Base-by-base conservation (phyloP, 345 rosid species). In the Mercurialis annua region DNA sequence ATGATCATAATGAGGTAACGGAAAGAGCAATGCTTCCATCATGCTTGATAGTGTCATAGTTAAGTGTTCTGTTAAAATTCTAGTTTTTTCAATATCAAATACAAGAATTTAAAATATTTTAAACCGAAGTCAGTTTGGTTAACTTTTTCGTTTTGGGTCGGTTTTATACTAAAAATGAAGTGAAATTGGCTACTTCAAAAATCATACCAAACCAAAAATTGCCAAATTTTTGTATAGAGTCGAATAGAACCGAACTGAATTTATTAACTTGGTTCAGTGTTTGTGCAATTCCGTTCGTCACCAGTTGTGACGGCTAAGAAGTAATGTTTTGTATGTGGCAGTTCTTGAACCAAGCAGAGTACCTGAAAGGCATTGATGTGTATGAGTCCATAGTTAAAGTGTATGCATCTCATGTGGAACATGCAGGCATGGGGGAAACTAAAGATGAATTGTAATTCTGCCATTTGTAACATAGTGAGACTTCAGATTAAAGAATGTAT, bases 1-100 rank as follows among this genome's bases (percentile, higher is more conserved):
- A 94, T 64, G 96, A 83, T 78, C 99, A 94, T 71, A 88, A 94
- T 61, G 99, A 94, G 99, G 97, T 85, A 65, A 49, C 49, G 42
- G 29, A 36, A 36, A 21, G 2, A 23, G 1, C 7, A 18, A 34
- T 67, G 33, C 42, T 10, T 65, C 20, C 51, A 1, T 71, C 11
- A 61, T 5, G 16, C 43, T 24, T 26, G 21, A 43, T 60, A 34
- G 15, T 34, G 27, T 70, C 9, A 20, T 56, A 26, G 4, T 44
- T 36, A 17, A 15, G 30, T 16, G n/a, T n/a, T n/a, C n/a, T n/a
- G n/a, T n/a, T n/a, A n/a, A n/a, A n/a, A n/a, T n/a, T n/a, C n/a
- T n/a, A n/a, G n/a, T n/a, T n/a, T n/a, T n/a, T n/a, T n/a, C n/a
- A n/a, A n/a, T n/a, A n/a, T n/a, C n/a, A n/a, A n/a, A n/a, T n/a